Evolutionary conservation across 116 monocot genomes (phyloP).

Genomic region (Cymodocea nodosa): DNA sequence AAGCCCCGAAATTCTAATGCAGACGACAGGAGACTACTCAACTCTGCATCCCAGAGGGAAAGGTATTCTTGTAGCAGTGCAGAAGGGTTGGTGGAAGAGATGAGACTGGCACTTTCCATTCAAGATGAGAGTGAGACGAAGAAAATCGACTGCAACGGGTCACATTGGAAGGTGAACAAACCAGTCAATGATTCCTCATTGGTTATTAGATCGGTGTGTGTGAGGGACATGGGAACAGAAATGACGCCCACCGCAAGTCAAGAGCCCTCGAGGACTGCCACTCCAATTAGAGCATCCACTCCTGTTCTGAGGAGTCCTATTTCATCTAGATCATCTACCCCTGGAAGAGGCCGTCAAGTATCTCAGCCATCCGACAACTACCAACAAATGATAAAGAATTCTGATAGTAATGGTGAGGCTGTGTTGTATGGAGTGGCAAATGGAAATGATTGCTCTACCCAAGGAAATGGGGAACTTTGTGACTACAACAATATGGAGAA

Average conservation of each 20-base stretch:
- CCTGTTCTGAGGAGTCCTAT: conserved; percentile 58
- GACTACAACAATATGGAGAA: conserved; percentile 11
- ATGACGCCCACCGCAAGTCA: conserved; percentile 93
- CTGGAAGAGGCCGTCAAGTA: conserved; percentile 22
- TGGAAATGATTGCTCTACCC: conserved; percentile 1
- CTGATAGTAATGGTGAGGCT: conserved; percentile 20
- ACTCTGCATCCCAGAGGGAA: conserved; percentile 49
- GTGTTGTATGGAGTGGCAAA: conserved; percentile 4
- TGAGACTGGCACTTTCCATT: conserved; percentile 8
- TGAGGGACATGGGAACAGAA: conserved; percentile 89
- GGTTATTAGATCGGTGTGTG: conserved; percentile 35
- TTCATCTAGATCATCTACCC: conserved; percentile 57
- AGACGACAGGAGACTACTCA: conserved; percentile 59
- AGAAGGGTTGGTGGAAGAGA: conserved; percentile 34
- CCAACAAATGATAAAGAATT: conserved; percentile 20
- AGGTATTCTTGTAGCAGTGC: conserved; percentile 75
- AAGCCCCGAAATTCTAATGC: conserved; percentile 83
- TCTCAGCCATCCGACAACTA: conserved; percentile 14
- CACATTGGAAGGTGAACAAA: conserved; percentile 20
- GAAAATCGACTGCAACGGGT: conserved; percentile 54
- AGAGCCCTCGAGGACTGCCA: conserved; percentile 68
- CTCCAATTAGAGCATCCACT: conserved; percentile 53
- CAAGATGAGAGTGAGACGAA: conserved; percentile 70
- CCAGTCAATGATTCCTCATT: conserved; percentile 24
- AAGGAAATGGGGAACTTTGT: conserved; percentile 10